Conservation (phyloP, 345 rosid genomes). For the Lenwebbia sp. region DNA sequence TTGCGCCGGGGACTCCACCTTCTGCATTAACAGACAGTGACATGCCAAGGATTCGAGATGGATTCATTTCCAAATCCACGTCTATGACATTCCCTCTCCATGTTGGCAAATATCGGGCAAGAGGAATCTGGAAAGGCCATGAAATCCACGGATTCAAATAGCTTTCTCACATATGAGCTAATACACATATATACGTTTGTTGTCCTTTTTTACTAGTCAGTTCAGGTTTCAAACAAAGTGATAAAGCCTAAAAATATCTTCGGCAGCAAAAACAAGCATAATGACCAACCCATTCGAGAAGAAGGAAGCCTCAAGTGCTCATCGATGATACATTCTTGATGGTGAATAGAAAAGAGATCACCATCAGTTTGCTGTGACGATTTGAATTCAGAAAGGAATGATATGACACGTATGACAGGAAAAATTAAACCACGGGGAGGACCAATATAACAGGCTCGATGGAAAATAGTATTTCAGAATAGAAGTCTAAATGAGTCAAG, state of each 20-base stretch:
- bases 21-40: conserved; percentile 81
- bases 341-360: not conserved
- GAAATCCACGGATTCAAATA: not conserved
- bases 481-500: not conserved
- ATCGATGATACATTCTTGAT: not conserved
- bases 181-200: not conserved
- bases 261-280: not conserved
- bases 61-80: conserved; percentile 78
- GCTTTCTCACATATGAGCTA: not conserved
- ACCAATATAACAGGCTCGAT: not conserved
- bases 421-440: not conserved
- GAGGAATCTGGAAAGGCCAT: conserved; percentile 49
- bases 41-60: conserved; percentile 65
- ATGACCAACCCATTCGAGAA: not conserved
- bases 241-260: not conserved
- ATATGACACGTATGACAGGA: not conserved
- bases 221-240: not conserved
- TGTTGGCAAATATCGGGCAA: conserved; percentile 62
- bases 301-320: not conserved
- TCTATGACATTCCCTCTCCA: conserved; percentile 93
- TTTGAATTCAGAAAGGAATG: not conserved
- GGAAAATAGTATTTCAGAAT: not conserved
- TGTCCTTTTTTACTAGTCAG: not conserved
- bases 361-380: not conserved
- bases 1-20: conserved; percentile 64